Conservation (phyloP, 1,284 basidiomycete species). For the Tremellales sp. region DNA sequence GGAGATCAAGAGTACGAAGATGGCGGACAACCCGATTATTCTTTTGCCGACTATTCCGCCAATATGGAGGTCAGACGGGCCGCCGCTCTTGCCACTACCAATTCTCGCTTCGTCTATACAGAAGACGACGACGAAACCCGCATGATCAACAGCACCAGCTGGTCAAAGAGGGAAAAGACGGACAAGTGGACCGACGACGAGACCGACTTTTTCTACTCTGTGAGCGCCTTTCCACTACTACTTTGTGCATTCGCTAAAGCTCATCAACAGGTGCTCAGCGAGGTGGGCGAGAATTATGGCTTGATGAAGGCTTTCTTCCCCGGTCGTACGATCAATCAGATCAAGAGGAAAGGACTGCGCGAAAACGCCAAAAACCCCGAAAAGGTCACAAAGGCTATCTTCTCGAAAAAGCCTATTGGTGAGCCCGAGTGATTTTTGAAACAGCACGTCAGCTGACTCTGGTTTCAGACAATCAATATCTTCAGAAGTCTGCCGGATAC, state of each 20-base stretch:
- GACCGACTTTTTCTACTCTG: constrained; percentile 33
- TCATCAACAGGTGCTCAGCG: constrained; percentile 33
- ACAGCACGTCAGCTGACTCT: not conserved
- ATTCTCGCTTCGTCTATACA: constrained; percentile 3
- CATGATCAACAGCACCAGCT: constrained; percentile 33
- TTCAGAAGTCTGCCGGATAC: constrained; percentile 34
- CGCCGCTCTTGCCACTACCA: not conserved
- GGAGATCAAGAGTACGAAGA: constrained; percentile 24
- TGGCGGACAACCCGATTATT: constrained; percentile 7
- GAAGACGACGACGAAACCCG: constrained; percentile 32
- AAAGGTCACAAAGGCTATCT: constrained; percentile 33
- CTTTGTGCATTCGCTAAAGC: not conserved
- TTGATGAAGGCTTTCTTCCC: constrained; percentile 43
- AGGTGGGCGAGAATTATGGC: constrained; percentile 41
- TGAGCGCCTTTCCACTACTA: constrained; percentile 11
- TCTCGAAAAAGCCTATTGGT: constrained; percentile 34
- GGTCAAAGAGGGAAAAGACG: constrained; percentile 19
- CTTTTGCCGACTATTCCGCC: not conserved
- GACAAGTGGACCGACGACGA: constrained; percentile 31
- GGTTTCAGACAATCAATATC: constrained; percentile 31
- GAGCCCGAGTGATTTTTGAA: constrained; percentile 4
- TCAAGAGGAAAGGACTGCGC: constrained; percentile 32
- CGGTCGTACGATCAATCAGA: constrained; percentile 28
- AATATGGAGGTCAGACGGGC: not conserved
- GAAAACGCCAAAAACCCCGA: constrained; percentile 36